A percentile compares a stretch with the other conserved stretches of the same genome.
These are phyloP conservation scores for Suhomyces sp. DNA, from an alignment of 805 yeast genomes.

Conservation along the genomic window DNA sequence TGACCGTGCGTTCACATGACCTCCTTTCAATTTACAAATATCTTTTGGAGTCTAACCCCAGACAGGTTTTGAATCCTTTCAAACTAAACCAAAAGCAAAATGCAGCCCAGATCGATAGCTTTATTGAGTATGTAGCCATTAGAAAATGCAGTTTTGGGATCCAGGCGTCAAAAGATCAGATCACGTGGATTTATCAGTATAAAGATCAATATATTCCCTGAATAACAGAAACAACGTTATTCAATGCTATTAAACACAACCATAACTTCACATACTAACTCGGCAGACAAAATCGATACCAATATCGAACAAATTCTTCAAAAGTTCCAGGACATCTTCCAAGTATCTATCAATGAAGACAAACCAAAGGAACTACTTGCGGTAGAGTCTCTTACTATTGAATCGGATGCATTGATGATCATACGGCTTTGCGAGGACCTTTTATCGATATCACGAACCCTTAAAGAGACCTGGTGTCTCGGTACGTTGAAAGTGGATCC, in stretches of 20 bases:
- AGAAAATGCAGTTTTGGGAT: too few species aligned
- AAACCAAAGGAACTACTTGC: constrained; percentile 44
- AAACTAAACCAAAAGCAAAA: too few species aligned
- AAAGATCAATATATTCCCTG: too few species aligned
- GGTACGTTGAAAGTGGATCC: constrained; percentile 47
- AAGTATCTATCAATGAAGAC: constrained; percentile 42
- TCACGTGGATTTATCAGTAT: too few species aligned
- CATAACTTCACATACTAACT: constrained; percentile 24
- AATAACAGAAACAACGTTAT: too few species aligned
- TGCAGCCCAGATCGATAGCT: constrained; percentile 48
- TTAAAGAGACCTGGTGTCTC: constrained; percentile 58
- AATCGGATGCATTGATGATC: constrained; percentile 51
- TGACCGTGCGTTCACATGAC: too few species aligned
- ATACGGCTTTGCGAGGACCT: constrained; percentile 55
- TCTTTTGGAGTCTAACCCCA: too few species aligned
- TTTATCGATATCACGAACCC: constrained; percentile 45
- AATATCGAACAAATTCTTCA: constrained; percentile 51
- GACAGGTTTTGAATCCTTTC: too few species aligned
- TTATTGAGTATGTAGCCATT: constrained; percentile 33
- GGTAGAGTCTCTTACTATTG: constrained; percentile 56
- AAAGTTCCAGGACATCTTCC: constrained; percentile 54
- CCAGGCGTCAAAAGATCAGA: too few species aligned
- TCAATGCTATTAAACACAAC: constrained; percentile 8
- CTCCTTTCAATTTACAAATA: too few species aligned
- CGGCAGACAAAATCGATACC: constrained; percentile 49